Percentiles rank a stretch among this genome's conserved stretches.
phyloP scores from a whole-genome alignment of 129 eudicot genomes.

The Apium graveolens region DNA sequence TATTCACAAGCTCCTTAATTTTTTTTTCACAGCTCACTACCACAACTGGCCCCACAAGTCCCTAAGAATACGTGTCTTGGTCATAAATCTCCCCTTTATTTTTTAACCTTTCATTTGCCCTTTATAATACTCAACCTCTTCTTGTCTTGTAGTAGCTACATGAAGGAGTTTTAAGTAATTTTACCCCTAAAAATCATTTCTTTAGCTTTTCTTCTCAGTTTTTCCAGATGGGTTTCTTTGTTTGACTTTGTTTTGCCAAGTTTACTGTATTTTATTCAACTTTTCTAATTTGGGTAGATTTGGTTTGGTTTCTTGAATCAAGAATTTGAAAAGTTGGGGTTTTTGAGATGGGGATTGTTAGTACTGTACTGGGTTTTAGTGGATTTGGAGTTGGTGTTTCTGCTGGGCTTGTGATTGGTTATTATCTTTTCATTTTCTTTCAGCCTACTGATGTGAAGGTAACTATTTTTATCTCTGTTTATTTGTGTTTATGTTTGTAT shows the following conservation, averaged over 20 bases:
- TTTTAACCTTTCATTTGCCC: neutral
- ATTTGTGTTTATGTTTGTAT: neutral
- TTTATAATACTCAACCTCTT: neutral
- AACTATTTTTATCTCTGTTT: neutral
- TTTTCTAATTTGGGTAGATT: neutral
- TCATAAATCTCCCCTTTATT: neutral
- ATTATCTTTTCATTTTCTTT: conserved; percentile 51
- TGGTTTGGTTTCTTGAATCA: neutral
- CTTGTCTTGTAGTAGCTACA: neutral
- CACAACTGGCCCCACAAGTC: neutral
- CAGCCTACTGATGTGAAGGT: conserved; percentile 63
- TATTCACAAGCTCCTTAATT: no score
- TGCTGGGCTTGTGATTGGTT: conserved; percentile 49
- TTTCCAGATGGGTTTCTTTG: neutral
- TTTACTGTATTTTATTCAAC: neutral
- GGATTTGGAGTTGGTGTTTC: conserved; percentile 67
- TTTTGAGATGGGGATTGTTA: conserved; percentile 56
- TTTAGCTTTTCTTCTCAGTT: neutral
- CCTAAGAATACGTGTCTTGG: conserved; percentile 4
- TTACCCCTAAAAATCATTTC: neutral
- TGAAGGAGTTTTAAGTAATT: neutral
- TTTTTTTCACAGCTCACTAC: neutral
- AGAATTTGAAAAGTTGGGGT: neutral
- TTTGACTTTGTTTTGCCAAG: neutral
- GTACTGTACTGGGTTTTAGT: conserved; percentile 50